A percentile compares a stretch with the other conserved stretches of the same genome.
These are phyloP conservation scores for Xylaria nigripes DNA, from an alignment of 495 filamentous ascomycete genomes.

Conservation along the genomic window DNA sequence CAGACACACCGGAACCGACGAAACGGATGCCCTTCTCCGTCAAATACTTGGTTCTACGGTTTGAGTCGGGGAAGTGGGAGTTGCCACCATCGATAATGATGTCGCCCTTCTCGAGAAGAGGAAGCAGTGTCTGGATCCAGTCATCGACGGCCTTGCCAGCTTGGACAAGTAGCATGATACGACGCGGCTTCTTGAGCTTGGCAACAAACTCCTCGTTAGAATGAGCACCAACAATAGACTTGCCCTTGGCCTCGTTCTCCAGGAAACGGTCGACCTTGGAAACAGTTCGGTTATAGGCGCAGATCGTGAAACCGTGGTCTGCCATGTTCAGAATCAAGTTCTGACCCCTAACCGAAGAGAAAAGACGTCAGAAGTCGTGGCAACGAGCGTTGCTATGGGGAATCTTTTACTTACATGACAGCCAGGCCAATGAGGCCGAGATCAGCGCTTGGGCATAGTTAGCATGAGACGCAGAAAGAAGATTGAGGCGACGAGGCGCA, in stretches of 20 bases:
- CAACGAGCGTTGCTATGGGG: not conserved
- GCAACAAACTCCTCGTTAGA: slow-evolving; percentile 85
- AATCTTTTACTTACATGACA: slow-evolving; percentile 63
- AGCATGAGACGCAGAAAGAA: slow-evolving; percentile 34
- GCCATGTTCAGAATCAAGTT: slow-evolving; percentile 99
- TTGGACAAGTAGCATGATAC: slow-evolving; percentile 97
- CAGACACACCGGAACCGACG: slow-evolving; percentile 95
- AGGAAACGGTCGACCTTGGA: slow-evolving; percentile 96
- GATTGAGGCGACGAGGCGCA: slow-evolving; percentile 12
- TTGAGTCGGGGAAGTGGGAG: slow-evolving; percentile 98
- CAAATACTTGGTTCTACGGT: slow-evolving; percentile 86
- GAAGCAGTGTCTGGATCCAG: slow-evolving; percentile 94
- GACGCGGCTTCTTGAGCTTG: slow-evolving; percentile 94
- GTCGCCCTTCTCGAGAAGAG: slow-evolving; percentile 81
- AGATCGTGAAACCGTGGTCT: slow-evolving; percentile 90
- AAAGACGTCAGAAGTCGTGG: not conserved
- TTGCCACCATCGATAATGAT: slow-evolving; percentile 99
- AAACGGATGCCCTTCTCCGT: slow-evolving; percentile 82
- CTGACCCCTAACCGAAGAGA: slow-evolving; percentile 47
- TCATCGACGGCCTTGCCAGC: slow-evolving; percentile 95
- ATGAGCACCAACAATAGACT: slow-evolving; percentile 87
- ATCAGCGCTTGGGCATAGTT: slow-evolving; percentile 57
- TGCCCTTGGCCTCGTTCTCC: slow-evolving; percentile 88
- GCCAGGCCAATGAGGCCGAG: slow-evolving; percentile 99
- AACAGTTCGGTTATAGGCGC: slow-evolving; percentile 96